phyloP scores from a whole-genome alignment of 331 rosid genomes.

The Pyracantha coccinea region DNA sequence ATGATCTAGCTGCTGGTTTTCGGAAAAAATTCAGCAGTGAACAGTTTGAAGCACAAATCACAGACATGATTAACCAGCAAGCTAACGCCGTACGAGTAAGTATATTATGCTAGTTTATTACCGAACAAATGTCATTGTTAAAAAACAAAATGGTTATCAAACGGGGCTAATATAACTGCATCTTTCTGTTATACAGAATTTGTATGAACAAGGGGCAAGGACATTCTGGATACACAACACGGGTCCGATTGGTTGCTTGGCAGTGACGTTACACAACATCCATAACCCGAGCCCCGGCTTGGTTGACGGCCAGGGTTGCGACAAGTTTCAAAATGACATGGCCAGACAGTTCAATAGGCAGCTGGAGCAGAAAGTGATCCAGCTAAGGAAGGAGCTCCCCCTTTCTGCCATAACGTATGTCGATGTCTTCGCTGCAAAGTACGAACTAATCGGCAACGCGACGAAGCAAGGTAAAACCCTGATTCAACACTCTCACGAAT shows the following conservation, averaged over 20 bases:
- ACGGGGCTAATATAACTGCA: too few relatives aligned
- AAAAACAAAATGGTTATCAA: too few relatives aligned
- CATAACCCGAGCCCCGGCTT: slow-evolving; percentile 16
- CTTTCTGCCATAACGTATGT: slow-evolving; percentile 53
- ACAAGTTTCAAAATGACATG: slow-evolving; percentile 44
- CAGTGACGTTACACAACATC: slow-evolving; percentile 29
- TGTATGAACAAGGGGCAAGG: slow-evolving; percentile 57
- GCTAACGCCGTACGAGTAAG: slow-evolving; percentile 49
- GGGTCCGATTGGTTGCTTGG: slow-evolving; percentile 78
- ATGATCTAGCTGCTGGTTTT: slow-evolving; percentile 55
- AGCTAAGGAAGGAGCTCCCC: slow-evolving; percentile 34
- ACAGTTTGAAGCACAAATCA: slow-evolving; percentile 21
- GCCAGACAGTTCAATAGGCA: slow-evolving; percentile 53
- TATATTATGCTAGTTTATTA: not conserved
- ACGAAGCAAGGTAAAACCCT: slow-evolving; percentile 32
- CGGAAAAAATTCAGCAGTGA: slow-evolving; percentile 20
- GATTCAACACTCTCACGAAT: too few relatives aligned
- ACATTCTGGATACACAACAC: slow-evolving; percentile 87
- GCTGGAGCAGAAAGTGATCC: slow-evolving; percentile 33
- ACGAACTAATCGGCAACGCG: slow-evolving; percentile 39
- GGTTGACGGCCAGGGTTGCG: slow-evolving; percentile 56
- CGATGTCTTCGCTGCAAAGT: slow-evolving; percentile 60
- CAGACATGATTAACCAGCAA: slow-evolving; percentile 43
- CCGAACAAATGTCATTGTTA: too few relatives aligned
- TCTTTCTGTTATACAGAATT: slow-evolving; percentile 19